Percentiles rank a stretch among this genome's conserved stretches.
Evolutionary conservation across 2,329 filamentous ascomycete genomes (phyloP).

Genomic region (Neocucurbitaria cava): DNA sequence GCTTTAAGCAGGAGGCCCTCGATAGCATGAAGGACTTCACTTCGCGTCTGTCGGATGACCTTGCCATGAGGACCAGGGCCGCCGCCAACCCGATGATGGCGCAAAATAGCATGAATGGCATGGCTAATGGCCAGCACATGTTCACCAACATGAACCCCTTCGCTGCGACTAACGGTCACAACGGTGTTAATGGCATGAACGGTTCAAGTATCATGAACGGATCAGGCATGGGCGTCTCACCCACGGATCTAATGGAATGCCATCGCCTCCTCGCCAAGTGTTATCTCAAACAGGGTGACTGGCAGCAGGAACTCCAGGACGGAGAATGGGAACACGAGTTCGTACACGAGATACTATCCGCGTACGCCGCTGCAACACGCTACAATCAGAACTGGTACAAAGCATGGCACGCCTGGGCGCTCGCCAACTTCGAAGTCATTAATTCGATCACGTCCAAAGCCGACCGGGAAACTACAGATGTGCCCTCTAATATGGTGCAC

Average conservation of each 20-base stretch:
- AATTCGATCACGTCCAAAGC: slow-evolving; percentile 75
- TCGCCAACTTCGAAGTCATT: slow-evolving; percentile 98
- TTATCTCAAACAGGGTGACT: slow-evolving; percentile 95
- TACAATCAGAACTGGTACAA: slow-evolving; percentile 98
- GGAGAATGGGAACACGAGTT: slow-evolving; percentile 88
- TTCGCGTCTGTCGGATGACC: slow-evolving; percentile 64
- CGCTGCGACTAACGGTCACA: slow-evolving; percentile 57
- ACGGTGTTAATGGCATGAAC: slow-evolving; percentile 55
- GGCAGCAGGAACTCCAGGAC: slow-evolving; percentile 85
- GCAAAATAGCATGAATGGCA: slow-evolving; percentile 49
- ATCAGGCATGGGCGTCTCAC: slow-evolving; percentile 32
- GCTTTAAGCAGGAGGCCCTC: slow-evolving; percentile 52
- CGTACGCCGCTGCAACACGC: slow-evolving; percentile 89
- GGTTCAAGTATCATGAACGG: slow-evolving; percentile 41
- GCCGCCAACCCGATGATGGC: slow-evolving; percentile 46
- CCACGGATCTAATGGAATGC: slow-evolving; percentile 59
- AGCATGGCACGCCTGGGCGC: slow-evolving; percentile 98
- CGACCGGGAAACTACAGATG: slow-evolving; percentile 64
- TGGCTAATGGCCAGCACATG: slow-evolving; percentile 50
- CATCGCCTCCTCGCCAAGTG: slow-evolving; percentile 86
- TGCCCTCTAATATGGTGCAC: slow-evolving; percentile 73
- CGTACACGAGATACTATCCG: slow-evolving; percentile 86
- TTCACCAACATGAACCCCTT: slow-evolving; percentile 46
- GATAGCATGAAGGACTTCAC: slow-evolving; percentile 69
- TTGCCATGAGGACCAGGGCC: slow-evolving; percentile 50